Conservation (phyloP, 768 basidiomycete genomes). For the Daedaleopsis sinensis region DNA sequence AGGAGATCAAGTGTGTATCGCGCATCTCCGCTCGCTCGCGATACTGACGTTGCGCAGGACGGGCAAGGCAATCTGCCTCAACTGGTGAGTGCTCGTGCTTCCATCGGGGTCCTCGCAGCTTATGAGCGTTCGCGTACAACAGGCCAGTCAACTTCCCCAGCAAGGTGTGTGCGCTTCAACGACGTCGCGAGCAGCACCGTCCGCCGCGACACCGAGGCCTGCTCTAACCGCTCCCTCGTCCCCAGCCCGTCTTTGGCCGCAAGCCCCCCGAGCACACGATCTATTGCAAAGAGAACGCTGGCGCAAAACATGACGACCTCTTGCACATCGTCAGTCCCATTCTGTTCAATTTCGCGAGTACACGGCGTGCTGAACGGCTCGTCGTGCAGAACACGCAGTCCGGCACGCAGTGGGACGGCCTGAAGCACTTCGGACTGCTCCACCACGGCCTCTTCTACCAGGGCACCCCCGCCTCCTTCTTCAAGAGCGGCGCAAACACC, state of each 20-base stretch:
- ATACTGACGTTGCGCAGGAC: slow-evolving; percentile 35
- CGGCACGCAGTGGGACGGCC: slow-evolving; percentile 71
- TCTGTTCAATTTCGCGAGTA: neutral
- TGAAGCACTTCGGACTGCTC: slow-evolving; percentile 58
- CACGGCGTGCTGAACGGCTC: neutral
- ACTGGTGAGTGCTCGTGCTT: slow-evolving; percentile 49
- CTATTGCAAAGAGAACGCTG: slow-evolving; percentile 28
- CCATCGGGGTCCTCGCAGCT: neutral
- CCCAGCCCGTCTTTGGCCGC: slow-evolving; percentile 59
- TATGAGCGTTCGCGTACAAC: neutral
- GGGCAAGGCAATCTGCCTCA: slow-evolving; percentile 59
- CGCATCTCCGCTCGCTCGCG: neutral
- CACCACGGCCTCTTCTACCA: slow-evolving; percentile 64
- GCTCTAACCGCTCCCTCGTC: neutral
- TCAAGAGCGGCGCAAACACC: slow-evolving; percentile 49
- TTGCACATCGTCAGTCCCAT: slow-evolving; percentile 25
- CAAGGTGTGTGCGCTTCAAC: slow-evolving; percentile 54
- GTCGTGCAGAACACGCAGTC: slow-evolving; percentile 65
- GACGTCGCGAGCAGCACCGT: too few relatives aligned
- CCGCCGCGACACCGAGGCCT: neutral
- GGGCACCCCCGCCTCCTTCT: slow-evolving; percentile 47
- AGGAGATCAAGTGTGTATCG: slow-evolving; percentile 57
- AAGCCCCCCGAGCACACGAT: slow-evolving; percentile 55
- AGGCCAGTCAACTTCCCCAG: slow-evolving; percentile 73
- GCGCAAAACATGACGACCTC: slow-evolving; percentile 31